Evolutionary conservation across 2,329 filamentous ascomycete species (phyloP).

Genomic region (Neopestalotiopsis rosae): DNA sequence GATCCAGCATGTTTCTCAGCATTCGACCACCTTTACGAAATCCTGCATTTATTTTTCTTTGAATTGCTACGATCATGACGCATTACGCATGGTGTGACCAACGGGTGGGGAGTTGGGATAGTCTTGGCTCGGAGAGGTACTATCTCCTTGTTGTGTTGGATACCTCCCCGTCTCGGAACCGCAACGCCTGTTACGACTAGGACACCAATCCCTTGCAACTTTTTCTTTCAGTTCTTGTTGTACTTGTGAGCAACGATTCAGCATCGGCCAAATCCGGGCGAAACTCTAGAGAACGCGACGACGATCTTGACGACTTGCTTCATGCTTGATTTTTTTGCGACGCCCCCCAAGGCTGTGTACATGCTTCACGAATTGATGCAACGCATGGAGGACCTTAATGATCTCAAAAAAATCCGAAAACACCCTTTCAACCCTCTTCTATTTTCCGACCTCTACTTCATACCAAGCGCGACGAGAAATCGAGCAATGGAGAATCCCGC

Average conservation of each 20-base stretch:
- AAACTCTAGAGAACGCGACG: conserved; percentile 38
- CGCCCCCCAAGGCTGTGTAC: conserved; percentile 38
- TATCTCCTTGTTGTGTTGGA: conserved; percentile 23
- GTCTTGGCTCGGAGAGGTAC: conserved; percentile 23
- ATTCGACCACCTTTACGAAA: background rate
- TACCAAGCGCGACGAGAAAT: conserved; percentile 38
- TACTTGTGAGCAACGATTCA: conserved; percentile 40
- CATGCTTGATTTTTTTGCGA: conserved; percentile 38
- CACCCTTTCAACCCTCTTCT: conserved; percentile 19
- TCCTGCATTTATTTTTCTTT: too few relatives aligned
- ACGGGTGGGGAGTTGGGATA: background rate
- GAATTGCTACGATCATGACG: background rate
- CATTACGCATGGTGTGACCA: conserved; percentile 8
- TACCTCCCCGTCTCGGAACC: conserved; percentile 26
- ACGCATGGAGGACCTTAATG: conserved; percentile 40
- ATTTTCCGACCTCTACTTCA: conserved; percentile 23
- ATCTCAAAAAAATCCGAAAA: conserved; percentile 21
- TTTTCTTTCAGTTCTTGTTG: conserved; percentile 37
- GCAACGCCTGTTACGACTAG: conserved; percentile 27
- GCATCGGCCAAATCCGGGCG: conserved; percentile 38
- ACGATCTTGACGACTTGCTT: conserved; percentile 47
- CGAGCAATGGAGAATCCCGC: conserved; percentile 34
- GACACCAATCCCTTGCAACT: conserved; percentile 29
- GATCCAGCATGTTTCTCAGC: conserved; percentile 27
- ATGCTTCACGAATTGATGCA: conserved; percentile 40